These are phyloP conservation scores for Sugiyamaella mastotermitis DNA, from an alignment of 805 yeast species.

Conservation along the genomic window DNA sequence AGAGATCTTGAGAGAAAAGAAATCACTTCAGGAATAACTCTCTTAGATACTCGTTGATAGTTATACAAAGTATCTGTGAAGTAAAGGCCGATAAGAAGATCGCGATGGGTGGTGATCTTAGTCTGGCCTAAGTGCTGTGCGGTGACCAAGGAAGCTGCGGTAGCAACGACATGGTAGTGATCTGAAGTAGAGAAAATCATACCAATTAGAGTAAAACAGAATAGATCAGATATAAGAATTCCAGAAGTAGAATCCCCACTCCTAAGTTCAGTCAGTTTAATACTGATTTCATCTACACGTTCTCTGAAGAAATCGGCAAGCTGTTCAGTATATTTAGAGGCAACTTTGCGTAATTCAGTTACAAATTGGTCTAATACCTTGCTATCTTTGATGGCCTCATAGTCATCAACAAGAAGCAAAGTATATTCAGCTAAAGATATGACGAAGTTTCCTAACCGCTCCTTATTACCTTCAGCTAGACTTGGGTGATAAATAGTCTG, in stretches of 20 bases:
- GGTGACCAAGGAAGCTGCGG: conserved; percentile 73
- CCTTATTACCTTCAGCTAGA: conserved; percentile 76
- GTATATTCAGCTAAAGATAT: conserved; percentile 31
- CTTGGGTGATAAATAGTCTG: conserved; percentile 65
- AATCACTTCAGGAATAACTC: conserved; percentile 75
- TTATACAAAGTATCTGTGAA: conserved; percentile 57
- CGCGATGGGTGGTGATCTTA: conserved; percentile 35
- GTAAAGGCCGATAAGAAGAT: conserved; percentile 55
- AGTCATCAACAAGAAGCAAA: not conserved
- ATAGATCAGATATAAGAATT: conserved; percentile 45
- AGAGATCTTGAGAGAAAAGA: conserved; percentile 33
- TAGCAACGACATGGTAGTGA: conserved; percentile 84
- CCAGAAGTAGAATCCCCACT: not conserved
- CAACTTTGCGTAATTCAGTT: conserved; percentile 44
- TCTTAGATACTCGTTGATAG: conserved; percentile 75
- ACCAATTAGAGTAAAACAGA: conserved; percentile 69
- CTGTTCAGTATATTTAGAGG: conserved; percentile 58
- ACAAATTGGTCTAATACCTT: conserved; percentile 18
- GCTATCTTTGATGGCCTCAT: conserved; percentile 1
- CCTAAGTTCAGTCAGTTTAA: conserved; percentile 14
- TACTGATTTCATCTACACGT: conserved; percentile 41
- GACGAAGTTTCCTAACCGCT: conserved; percentile 57
- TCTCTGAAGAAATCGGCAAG: conserved; percentile 59
- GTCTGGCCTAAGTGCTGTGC: conserved; percentile 60
- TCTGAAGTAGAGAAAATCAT: conserved; percentile 87